phyloP scores from a whole-genome alignment of 2,329 filamentous ascomycete genomes.

The Colletotrichum tanaceti region DNA sequence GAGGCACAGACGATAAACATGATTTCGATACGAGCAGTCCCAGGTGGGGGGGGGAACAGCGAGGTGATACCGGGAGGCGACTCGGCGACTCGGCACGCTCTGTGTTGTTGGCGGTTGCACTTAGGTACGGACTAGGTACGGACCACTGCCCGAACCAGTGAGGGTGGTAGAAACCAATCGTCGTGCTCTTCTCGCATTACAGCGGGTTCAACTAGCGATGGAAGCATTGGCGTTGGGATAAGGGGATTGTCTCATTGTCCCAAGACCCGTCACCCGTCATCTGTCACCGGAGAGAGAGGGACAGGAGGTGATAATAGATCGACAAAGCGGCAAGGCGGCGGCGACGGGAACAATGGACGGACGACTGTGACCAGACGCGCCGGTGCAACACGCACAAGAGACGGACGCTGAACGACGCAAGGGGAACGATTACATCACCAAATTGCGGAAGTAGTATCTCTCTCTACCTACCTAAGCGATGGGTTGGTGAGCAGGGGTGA shows the following conservation, averaged over 20 bases:
- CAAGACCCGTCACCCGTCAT: not conserved
- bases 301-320: not conserved
- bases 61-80: not conserved
- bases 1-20: slow-evolving; percentile 25
- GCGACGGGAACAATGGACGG: not conserved
- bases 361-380: slow-evolving; percentile 34
- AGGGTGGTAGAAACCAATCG: slow-evolving; percentile 10
- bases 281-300: not conserved
- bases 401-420: slow-evolving; percentile 15
- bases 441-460: not conserved
- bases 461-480: no score
- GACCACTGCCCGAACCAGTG: not conserved
- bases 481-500: slow-evolving; percentile 5
- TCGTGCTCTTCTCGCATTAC: slow-evolving; percentile 8
- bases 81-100: not conserved
- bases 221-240: slow-evolving; percentile 8
- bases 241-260: slow-evolving; percentile 20
- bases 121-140: no score
- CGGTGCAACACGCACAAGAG: slow-evolving; percentile 24
- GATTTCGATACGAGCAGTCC: slow-evolving; percentile 29
- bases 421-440: slow-evolving; percentile 38
- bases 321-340: not conserved
- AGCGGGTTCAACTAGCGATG: slow-evolving; percentile 11
- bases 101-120: not conserved
- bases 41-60: not conserved